Percentiles rank a stretch among this genome's conserved stretches.
Conservation (phyloP, 2,329 filamentous ascomycete genomes). For the Curvularia spicifera region DNA sequence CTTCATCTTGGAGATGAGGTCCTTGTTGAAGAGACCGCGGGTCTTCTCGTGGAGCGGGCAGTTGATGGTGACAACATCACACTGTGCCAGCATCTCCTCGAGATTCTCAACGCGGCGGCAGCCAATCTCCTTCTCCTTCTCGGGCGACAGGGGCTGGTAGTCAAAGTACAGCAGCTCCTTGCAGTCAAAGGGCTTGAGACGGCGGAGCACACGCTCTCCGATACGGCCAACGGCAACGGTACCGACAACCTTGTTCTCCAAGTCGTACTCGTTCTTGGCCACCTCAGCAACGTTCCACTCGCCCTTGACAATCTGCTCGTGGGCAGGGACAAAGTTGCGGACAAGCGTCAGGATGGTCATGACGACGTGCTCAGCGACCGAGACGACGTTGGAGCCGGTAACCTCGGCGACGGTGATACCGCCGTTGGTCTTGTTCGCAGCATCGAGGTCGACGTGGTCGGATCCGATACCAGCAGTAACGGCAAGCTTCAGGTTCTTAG, state of each 20-base stretch:
- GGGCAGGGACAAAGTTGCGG: slow-evolving; percentile 97
- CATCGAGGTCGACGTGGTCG: slow-evolving; percentile 96
- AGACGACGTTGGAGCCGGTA: slow-evolving; percentile 97
- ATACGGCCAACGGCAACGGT: slow-evolving; percentile 98
- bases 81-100: slow-evolving; percentile 93
- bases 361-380: slow-evolving; percentile 97
- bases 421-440: slow-evolving; percentile 97
- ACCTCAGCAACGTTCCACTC: slow-evolving; percentile 96
- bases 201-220: slow-evolving; percentile 94
- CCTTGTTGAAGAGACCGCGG: slow-evolving; percentile 96
- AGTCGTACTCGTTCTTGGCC: slow-evolving; percentile 97
- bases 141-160: slow-evolving; percentile 89
- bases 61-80: slow-evolving; percentile 99
- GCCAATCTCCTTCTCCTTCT: slow-evolving; percentile 94
- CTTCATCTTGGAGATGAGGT: slow-evolving; percentile 99
- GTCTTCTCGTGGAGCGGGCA: slow-evolving; percentile 99
- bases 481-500: slow-evolving; percentile 98
- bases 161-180: slow-evolving; percentile 99
- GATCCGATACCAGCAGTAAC: slow-evolving; percentile 97
- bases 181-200: slow-evolving; percentile 98
- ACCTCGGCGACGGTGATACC: slow-evolving; percentile 97
- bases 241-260: slow-evolving; percentile 96
- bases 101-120: slow-evolving; percentile 85
- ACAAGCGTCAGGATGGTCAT: slow-evolving; percentile 98
- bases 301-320: slow-evolving; percentile 87